Evolutionary conservation across 176 grass and related monocot genomes (phyloP), one percentile per base, ranked within the genome.

Genomic region (Paspalum notatum): DNA sequence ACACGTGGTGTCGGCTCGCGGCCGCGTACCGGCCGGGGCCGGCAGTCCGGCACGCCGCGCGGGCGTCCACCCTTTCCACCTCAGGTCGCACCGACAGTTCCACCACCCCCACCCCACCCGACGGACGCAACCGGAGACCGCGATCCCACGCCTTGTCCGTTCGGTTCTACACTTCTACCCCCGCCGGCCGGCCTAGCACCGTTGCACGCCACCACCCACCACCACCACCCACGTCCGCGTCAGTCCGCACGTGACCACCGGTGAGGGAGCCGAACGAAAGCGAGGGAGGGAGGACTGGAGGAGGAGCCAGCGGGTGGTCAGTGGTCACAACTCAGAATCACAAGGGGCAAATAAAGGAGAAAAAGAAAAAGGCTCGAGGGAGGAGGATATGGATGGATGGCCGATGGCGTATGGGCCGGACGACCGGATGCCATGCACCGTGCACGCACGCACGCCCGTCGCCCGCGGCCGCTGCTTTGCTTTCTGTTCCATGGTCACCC

Each of bases 81-180:
- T 81, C 79, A 71, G 4, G 44, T 72, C 68, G 63, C 80, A 62
- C 75, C 67, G 75, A 79, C 83, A 72, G 67, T 71, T 72, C 24
- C 57, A 7, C 73, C 3, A 4, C 77, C 5, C 1, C 20, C 10
- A 21, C 45, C 56, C 62, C 7, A 32, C 65, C 39, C n/a, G 63
- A 57, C 21, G 64, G 63, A 68, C 21, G 64, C 63, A 44, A 14
- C 65, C 50, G 9, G 67, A 27, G 22, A 41, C 50, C 63, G n/a
- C 63, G 21, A 12, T 44, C 21, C 41, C 74, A 61, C 73, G 39
- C 73, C 44, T 59, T 42, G n/a, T n/a, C n/a, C n/a, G n/a, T n/a
- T n/a, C n/a, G n/a, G n/a, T n/a, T n/a, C n/a, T n/a, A n/a, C n/a
- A n/a, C n/a, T n/a, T n/a, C n/a, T n/a, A n/a, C n/a, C n/a, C n/a